These are phyloP conservation scores for Sergeia podlipaevii DNA, from an alignment of 208 protist genomes.

Conservation along the genomic window DNA sequence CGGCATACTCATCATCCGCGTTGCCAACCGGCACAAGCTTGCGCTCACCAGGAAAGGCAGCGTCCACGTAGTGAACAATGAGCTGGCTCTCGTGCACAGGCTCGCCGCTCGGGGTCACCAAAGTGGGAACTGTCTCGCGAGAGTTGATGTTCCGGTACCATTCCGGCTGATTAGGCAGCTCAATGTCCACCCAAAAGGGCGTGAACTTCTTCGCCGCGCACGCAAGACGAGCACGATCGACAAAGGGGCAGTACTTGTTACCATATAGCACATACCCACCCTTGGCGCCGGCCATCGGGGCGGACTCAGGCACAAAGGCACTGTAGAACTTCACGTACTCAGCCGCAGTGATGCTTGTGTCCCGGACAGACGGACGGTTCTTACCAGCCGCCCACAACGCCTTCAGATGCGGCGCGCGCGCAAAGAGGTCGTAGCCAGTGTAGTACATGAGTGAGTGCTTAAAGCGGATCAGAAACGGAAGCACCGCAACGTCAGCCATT, in stretches of 20 bases:
- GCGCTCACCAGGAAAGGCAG: slow-evolving; percentile 4
- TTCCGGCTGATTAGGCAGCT: slow-evolving; percentile 28
- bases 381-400: slow-evolving; percentile 35
- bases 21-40: slow-evolving; percentile 38
- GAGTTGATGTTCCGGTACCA: slow-evolving; percentile 69
- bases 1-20: slow-evolving; percentile 40
- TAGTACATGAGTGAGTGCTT: slow-evolving; percentile 48
- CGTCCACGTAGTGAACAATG: slow-evolving; percentile 64
- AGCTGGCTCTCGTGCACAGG: slow-evolving; percentile 59
- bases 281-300: slow-evolving; percentile 24
- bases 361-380: slow-evolving; percentile 47
- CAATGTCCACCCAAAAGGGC: slow-evolving; percentile 34
- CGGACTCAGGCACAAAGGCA: slow-evolving; percentile 29
- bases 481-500: slow-evolving; percentile 64
- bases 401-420: slow-evolving; percentile 56
- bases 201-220: slow-evolving; percentile 40
- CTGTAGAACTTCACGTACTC: slow-evolving; percentile 33
- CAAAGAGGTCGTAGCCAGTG: slow-evolving; percentile 64
- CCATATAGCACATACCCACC: slow-evolving; percentile 47
- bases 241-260: slow-evolving; percentile 50
- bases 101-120: slow-evolving; percentile 48
- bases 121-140: slow-evolving; percentile 57
- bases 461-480: slow-evolving; percentile 71
- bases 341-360: slow-evolving; percentile 29
- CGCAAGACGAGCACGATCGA: slow-evolving; percentile 49